Base-by-base conservation (phyloP, 306 rosid species). In the Corylus americana region DNA sequence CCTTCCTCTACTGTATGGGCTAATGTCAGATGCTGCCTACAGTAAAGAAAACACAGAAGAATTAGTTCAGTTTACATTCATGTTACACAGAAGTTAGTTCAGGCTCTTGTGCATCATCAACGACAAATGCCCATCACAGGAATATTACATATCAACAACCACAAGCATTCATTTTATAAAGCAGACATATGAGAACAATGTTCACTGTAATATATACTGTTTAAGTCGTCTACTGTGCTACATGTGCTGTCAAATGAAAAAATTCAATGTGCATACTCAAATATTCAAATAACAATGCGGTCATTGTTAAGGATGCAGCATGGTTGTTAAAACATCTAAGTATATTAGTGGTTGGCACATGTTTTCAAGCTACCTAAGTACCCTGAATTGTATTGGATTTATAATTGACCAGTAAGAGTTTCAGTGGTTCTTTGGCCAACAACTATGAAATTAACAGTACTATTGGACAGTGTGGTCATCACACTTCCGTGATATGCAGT, bases 21-120 rank as follows among this genome's bases (percentile, higher is more conserved):
- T 91, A 71, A 89, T 14, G 55, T 91, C 98, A 39, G 92, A 31
- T 85, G 91, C 97, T 84, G 94, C 98, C 98, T 95, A 86, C 85
- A 90, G 62, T 78, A 47, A 80, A 68, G 68, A 7, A 14, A 83
- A 78, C 45, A 64, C 68, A 77, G 59, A 71, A 71, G 37, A 47
- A 70, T 59, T 70, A 86, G 44, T 77, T 78, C 78, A 83, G 75
- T 78, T 70, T 74, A 64, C 61, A 78, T 74, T 27, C 39, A 73
- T 79, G 13, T 77, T 77, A 61, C 61, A 49, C 45, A 64, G 74
- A 35, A 49, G 39, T 55, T 17, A 39, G 64, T 74, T 55, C 10
- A 79, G 27, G 62, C 71, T 39, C 53, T 22, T 54, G 35, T 47
- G 73, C 69, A 77, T 73, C 75, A 76, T 55, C 74, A 73, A 82